Conservation (phyloP, 2,329 filamentous ascomycete species). For the Bipolaris bicolor region DNA sequence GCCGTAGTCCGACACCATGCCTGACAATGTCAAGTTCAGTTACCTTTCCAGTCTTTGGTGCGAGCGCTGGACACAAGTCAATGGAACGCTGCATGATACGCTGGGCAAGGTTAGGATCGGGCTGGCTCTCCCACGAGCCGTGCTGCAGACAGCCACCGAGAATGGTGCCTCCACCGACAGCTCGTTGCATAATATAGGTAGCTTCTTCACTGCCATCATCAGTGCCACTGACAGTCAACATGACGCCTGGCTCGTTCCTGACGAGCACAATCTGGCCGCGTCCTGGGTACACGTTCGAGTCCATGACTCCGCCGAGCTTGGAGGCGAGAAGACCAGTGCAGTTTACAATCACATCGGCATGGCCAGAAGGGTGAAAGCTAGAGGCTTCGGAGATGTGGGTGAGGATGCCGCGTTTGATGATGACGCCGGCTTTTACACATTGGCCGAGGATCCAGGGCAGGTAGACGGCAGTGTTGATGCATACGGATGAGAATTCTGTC, state of each 20-base stretch:
- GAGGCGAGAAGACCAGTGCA: constrained; percentile 79
- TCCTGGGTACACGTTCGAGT: constrained; percentile 73
- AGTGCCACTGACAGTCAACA: constrained; percentile 73
- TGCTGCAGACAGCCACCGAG: constrained; percentile 86
- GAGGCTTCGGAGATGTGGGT: constrained; percentile 76
- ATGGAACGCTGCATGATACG: constrained; percentile 84
- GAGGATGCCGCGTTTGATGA: constrained; percentile 55
- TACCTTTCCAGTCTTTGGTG: constrained; percentile 65
- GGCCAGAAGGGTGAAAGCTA: constrained; percentile 61
- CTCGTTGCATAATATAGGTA: constrained; percentile 82
- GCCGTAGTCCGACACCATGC: constrained; percentile 82
- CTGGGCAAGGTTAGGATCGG: constrained; percentile 78
- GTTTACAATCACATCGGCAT: constrained; percentile 77
- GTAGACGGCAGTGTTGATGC: constrained; percentile 90
- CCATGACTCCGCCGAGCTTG: constrained; percentile 80
- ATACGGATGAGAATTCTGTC: constrained; percentile 80
- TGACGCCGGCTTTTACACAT: constrained; percentile 74
- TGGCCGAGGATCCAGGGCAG: constrained; percentile 84
- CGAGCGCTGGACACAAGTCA: constrained; percentile 68
- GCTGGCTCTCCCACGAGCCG: constrained; percentile 77
- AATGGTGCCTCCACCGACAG: constrained; percentile 76
- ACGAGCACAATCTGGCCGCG: constrained; percentile 86
- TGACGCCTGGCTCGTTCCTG: constrained; percentile 74
- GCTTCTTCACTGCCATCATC: constrained; percentile 76
- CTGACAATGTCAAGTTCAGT: constrained; percentile 75